phyloP scores from a whole-genome alignment of 495 filamentous ascomycete species.

The Achaetomiella virescens region DNA sequence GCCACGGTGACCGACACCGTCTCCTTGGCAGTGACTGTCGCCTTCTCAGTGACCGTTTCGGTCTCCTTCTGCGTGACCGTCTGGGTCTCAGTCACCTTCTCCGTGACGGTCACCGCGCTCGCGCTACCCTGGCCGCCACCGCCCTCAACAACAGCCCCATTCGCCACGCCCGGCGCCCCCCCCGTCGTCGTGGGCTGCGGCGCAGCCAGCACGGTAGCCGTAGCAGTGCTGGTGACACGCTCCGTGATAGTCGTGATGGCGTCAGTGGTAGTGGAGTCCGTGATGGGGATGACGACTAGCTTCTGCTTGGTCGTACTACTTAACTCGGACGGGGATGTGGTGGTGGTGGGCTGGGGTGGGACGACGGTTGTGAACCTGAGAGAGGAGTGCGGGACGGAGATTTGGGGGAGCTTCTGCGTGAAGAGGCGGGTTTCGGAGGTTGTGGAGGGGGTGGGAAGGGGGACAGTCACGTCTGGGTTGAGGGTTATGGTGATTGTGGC shows the following conservation, averaged over 20 bases:
- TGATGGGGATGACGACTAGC: background rate
- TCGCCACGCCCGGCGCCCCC: background rate
- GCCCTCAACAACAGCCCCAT: conserved; percentile 2
- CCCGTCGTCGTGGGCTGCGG: background rate
- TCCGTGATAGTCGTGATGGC: background rate
- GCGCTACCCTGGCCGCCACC: conserved; percentile 7
- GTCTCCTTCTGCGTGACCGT: background rate
- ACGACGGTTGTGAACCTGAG: background rate
- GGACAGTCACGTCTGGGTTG: background rate
- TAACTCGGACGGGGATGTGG: background rate
- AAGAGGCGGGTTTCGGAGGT: no score
- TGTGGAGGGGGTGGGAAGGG: background rate
- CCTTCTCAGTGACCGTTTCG: no score
- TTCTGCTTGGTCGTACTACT: background rate
- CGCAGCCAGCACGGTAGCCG: background rate
- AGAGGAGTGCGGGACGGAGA: background rate
- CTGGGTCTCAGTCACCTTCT: conserved; percentile 6
- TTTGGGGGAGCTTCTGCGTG: no score
- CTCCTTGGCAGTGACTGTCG: no score
- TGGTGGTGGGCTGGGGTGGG: background rate
- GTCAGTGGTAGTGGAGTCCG: background rate
- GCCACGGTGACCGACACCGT: conserved; percentile 1
- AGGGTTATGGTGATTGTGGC: conserved; percentile 3
- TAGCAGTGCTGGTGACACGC: background rate
- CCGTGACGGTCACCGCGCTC: background rate